Percentiles rank a stretch among this genome's conserved stretches.
Conservation (phyloP, 257 asterid species). For the Penstemon newberryi region DNA sequence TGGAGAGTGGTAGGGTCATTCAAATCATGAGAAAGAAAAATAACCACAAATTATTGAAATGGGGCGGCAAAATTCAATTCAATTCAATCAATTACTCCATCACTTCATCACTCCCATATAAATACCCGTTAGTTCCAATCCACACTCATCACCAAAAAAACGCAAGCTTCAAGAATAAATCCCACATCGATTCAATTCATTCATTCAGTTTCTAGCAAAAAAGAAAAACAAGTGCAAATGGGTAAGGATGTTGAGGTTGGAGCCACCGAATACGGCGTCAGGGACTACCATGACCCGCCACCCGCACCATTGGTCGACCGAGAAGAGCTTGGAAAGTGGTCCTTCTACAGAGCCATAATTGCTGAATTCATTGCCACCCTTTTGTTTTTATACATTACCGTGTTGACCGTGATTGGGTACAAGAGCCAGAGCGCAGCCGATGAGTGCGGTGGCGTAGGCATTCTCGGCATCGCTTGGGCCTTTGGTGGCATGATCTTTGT, state of each 20-base stretch:
- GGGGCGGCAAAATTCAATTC: constrained; percentile 28
- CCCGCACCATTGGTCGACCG: constrained; percentile 36
- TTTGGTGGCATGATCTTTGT: constrained; percentile 44
- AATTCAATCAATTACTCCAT: background rate
- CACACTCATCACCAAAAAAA: constrained; percentile 2
- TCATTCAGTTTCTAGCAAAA: background rate
- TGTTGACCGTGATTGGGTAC: constrained; percentile 40
- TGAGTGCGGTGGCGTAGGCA: constrained; percentile 40
- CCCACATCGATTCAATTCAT: background rate
- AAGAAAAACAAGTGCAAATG: constrained; percentile 16
- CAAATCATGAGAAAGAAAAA: background rate
- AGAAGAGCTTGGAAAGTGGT: constrained; percentile 38
- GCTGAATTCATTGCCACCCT: constrained; percentile 38
- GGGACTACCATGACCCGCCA: constrained; percentile 42
- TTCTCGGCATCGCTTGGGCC: constrained; percentile 44
- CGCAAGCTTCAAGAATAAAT: background rate
- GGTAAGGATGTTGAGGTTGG: constrained; percentile 34
- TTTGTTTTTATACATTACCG: constrained; percentile 35
- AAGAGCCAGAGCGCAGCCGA: constrained; percentile 34
- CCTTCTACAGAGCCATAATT: constrained; percentile 36
- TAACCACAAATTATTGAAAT: background rate
- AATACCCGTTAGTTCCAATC: constrained; percentile 16
- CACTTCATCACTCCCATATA: constrained; percentile 20
- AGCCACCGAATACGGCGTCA: constrained; percentile 23
- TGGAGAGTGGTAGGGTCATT: constrained; percentile 20